Evolutionary conservation across 2,329 filamentous ascomycete species (phyloP), one percentile per base, ranked within the genome.

Genomic region (Fusarium agapanthi): DNA sequence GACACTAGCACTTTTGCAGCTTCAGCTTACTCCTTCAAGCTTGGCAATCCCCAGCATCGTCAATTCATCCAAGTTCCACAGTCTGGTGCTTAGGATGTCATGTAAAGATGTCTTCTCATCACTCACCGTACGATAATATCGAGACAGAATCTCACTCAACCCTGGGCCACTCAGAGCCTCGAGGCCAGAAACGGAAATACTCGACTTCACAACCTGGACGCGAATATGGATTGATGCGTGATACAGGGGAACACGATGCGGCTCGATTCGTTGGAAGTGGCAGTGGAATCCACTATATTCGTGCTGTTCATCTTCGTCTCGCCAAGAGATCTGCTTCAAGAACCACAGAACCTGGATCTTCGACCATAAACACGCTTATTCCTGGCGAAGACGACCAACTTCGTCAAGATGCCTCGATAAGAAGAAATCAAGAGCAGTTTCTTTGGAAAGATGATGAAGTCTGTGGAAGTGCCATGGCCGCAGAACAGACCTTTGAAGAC

Each of bases 251-350:
- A 34, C 81, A 83, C 35, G 85, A 83, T 28, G 84, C 84, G 7
- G 84, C 87, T 20, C 86, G 85, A 1, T 90, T 90, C 61, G 83
- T 89, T 9, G 88, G 88, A 8, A 89, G 87, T 56, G 86, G 86
- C 22, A 89, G 87, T 66, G 88, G 88, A 3, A 89, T 89, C n/a
- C 84, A 88, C 73, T 89, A 89, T 72, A 86, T 89, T 38, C 84
- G 86, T 11, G 85, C 85, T 26, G 88, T 89, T 4, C 88, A 88
- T 45, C 79, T 84, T 37, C 83, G 86, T 2, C 81, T 89, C 35
- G 75, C 75, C 10, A 70, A 74, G 30, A 73, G 69, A 35, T 77
- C 74, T 35, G 74, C 76, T 5, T 73, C 71, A 6, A 68, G 76
- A 45, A 64, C 63, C 5, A 73, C 66, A 9, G 71, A 68, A 10